Evolutionary conservation across 192 early-diverging fungal species (phyloP).

Genomic region (Backusella australiensis): DNA sequence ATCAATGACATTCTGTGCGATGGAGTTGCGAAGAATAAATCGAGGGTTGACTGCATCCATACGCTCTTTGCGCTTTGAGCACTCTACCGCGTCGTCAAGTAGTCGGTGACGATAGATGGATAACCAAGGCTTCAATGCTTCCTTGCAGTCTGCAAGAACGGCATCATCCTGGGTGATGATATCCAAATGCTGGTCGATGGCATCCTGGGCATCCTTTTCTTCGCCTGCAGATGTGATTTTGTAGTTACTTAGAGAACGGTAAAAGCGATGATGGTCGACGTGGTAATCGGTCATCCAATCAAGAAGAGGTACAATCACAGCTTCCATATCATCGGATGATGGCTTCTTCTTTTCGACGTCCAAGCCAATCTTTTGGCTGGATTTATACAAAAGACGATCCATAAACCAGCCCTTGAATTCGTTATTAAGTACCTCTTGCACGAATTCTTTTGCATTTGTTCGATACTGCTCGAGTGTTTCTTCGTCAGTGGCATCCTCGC

Average conservation of each 20-base stretch:
- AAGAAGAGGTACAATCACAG: slow-evolving; percentile 63
- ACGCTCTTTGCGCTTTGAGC: slow-evolving; percentile 27
- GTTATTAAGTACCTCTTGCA: slow-evolving; percentile 50
- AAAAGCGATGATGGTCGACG: slow-evolving; percentile 76
- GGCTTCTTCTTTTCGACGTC: slow-evolving; percentile 1
- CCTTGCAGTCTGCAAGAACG: slow-evolving; percentile 31
- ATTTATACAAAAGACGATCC: slow-evolving; percentile 48
- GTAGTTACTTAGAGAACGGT: slow-evolving; percentile 63
- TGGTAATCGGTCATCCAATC: slow-evolving; percentile 58
- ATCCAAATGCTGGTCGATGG: slow-evolving; percentile 12
- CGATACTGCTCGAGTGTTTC: slow-evolving; percentile 25
- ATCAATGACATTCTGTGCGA: slow-evolving; percentile 65
- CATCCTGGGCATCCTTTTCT: slow-evolving; percentile 20
- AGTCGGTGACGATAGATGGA: slow-evolving; percentile 56
- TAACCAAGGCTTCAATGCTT: slow-evolving; percentile 49
- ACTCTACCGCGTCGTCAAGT: slow-evolving; percentile 24
- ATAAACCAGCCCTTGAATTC: slow-evolving; percentile 52
- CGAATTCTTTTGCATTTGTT: slow-evolving; percentile 39
- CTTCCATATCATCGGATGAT: slow-evolving; percentile 27
- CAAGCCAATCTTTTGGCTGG: slow-evolving; percentile 62
- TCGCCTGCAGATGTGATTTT: slow-evolving; percentile 28
- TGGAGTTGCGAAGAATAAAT: slow-evolving; percentile 79
- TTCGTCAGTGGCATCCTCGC: slow-evolving; percentile 5
- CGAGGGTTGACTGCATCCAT: slow-evolving; percentile 77
- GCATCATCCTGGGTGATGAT: slow-evolving; percentile 31